A percentile compares a stretch with the other conserved stretches of the same genome.
Conservation (phyloP, 176 grass and related monocot genomes). For the Thalia dealbata region DNA sequence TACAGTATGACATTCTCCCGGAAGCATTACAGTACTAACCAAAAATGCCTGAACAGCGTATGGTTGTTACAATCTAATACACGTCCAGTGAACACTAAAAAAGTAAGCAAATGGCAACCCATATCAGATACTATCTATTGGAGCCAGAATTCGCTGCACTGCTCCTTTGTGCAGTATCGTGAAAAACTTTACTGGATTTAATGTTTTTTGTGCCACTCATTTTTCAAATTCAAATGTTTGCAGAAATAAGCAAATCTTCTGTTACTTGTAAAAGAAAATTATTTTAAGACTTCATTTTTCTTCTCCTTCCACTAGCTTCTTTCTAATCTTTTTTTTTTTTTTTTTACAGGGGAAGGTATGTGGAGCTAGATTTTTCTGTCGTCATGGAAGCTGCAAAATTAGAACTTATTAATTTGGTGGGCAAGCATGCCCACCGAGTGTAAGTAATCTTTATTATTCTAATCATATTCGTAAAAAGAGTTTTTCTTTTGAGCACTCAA, state of each 20-base stretch:
- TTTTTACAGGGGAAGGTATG: constrained; percentile 53
- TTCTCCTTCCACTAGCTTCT: background rate
- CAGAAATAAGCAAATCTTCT: background rate
- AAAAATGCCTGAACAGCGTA: too few relatives aligned
- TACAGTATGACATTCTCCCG: too few relatives aligned
- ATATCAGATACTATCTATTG: too few relatives aligned
- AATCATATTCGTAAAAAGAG: too few relatives aligned
- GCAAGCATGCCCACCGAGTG: constrained; percentile 40
- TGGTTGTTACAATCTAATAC: too few relatives aligned
- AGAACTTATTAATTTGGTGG: constrained; percentile 58
- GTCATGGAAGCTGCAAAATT: constrained; percentile 89
- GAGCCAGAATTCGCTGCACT: too few relatives aligned
- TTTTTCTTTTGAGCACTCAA: too few relatives aligned
- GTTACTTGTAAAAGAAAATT: background rate
- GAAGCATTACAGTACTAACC: too few relatives aligned
- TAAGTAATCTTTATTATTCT: background rate
- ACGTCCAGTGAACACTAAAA: too few relatives aligned
- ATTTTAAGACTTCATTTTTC: background rate
- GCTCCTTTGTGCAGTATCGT: too few relatives aligned
- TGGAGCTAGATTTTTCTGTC: constrained; percentile 74
- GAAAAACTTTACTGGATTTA: too few relatives aligned
- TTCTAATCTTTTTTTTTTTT: background rate
- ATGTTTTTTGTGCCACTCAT: background rate
- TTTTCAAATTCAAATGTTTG: background rate
- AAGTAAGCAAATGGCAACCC: too few relatives aligned